Percentiles rank a stretch among this genome's conserved stretches.
phyloP scores from a whole-genome alignment of 495 filamentous ascomycete genomes.

The Acidiella bohemica region DNA sequence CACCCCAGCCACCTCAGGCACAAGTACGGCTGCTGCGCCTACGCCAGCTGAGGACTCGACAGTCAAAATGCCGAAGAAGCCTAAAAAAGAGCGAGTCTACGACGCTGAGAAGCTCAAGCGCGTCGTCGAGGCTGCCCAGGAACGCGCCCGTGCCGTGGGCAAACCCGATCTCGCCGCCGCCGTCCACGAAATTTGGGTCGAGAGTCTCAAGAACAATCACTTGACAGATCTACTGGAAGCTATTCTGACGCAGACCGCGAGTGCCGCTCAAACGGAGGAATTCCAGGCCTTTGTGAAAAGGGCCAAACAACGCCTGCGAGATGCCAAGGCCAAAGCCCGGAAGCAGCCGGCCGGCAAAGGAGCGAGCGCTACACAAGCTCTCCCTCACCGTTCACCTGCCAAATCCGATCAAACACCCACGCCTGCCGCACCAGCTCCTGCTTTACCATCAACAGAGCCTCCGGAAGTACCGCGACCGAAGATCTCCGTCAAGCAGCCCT shows the following conservation, averaged over 20 bases:
- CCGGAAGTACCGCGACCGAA: slow-evolving; percentile 3
- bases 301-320: slow-evolving; percentile 19
- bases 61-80: neutral
- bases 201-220: slow-evolving; percentile 11
- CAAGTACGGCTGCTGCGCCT: neutral
- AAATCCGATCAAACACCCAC: slow-evolving; percentile 2
- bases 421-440: neutral
- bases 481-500: slow-evolving; percentile 9
- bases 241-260: slow-evolving; percentile 21
- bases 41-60: neutral
- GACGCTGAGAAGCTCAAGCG: slow-evolving; percentile 9
- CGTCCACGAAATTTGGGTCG: slow-evolving; percentile 19
- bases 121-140: slow-evolving; percentile 21
- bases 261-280: slow-evolving; percentile 11
- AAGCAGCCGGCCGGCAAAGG: slow-evolving; percentile 1
- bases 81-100: slow-evolving; percentile 4
- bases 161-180: slow-evolving; percentile 21
- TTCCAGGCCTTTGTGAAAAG: slow-evolving; percentile 22
- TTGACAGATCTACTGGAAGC: slow-evolving; percentile 18
- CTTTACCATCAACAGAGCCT: slow-evolving; percentile 11
- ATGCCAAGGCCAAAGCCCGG: slow-evolving; percentile 11
- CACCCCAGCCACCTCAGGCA: no score
- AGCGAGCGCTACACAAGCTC: slow-evolving; percentile 9
- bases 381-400: slow-evolving; percentile 11
- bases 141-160: slow-evolving; percentile 14